Conservation (phyloP, 176 grass and related monocot species). For the Hsuehochloa calcarea region DNA sequence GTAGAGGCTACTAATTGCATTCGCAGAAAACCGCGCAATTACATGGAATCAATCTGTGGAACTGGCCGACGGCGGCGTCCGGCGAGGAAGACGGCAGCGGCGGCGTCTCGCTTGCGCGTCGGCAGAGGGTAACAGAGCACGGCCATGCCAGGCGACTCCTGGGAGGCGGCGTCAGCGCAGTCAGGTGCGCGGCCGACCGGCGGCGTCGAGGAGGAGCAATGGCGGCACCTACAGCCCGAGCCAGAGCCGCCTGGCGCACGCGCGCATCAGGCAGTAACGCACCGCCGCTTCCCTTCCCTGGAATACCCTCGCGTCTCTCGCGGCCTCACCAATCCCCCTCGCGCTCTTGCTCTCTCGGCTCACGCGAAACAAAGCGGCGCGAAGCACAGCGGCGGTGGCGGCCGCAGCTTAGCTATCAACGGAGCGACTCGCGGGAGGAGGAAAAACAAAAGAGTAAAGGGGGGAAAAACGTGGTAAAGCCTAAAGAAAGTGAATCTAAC, state of each 20-base stretch:
- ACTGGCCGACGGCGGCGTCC: neutral
- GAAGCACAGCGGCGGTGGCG: neutral
- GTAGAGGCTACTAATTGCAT: neutral
- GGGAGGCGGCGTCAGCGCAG: neutral
- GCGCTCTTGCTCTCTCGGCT: neutral
- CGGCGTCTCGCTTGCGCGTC: neutral
- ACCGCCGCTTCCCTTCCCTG: neutral
- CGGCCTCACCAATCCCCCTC: neutral
- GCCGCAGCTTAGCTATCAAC: constrained; percentile 12
- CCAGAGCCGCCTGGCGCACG: constrained; percentile 9
- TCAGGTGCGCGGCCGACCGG: neutral
- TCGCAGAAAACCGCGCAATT: neutral
- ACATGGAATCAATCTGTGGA: neutral
- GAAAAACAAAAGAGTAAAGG: constrained; percentile 1
- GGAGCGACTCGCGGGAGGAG: constrained; percentile 27
- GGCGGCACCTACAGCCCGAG: neutral
- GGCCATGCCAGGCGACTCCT: neutral
- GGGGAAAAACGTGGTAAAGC: neutral
- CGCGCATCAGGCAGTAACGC: neutral
- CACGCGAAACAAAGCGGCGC: neutral
- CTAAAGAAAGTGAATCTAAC: constrained; percentile 5
- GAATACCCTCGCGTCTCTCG: neutral
- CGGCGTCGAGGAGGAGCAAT: neutral
- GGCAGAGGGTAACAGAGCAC: neutral
- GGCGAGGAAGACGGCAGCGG: neutral